These are phyloP conservation scores for Aspergillus coremiiformis DNA, from an alignment of 495 filamentous ascomycete genomes.

Conservation along the genomic window DNA sequence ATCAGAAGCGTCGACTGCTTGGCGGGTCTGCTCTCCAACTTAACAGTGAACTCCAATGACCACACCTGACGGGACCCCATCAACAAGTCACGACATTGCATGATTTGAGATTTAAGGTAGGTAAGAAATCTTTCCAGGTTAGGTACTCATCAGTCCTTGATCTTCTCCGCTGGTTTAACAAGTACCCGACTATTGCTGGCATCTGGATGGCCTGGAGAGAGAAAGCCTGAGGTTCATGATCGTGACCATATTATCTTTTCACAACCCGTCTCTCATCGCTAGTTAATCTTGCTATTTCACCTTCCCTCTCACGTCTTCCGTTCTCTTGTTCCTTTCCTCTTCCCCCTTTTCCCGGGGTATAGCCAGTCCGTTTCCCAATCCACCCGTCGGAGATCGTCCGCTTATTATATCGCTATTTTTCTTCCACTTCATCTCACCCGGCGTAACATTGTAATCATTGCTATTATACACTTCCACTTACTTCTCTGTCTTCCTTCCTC, in stretches of 20 bases:
- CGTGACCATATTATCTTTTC: neutral
- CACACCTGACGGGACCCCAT: neutral
- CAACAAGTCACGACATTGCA: neutral
- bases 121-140: no score
- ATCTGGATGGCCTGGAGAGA: neutral
- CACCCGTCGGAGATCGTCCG: constrained; percentile 12
- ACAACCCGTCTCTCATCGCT: neutral
- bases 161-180: neutral
- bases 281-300: neutral
- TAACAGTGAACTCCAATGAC: no score
- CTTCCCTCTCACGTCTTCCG: neutral
- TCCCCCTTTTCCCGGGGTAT: constrained; percentile 11
- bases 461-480: no score
- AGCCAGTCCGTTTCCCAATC: constrained; percentile 4
- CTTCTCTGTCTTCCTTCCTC: neutral
- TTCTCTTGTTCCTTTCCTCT: neutral
- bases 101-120: neutral
- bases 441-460: neutral
- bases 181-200: neutral
- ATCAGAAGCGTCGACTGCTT: neutral
- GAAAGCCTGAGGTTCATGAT: neutral
- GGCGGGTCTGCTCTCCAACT: neutral
- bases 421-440: neutral
- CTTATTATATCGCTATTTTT: constrained; percentile 2
- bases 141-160: neutral